Conservation (phyloP, 805 yeast species). For the Starmerella gropengiesseri region DNA sequence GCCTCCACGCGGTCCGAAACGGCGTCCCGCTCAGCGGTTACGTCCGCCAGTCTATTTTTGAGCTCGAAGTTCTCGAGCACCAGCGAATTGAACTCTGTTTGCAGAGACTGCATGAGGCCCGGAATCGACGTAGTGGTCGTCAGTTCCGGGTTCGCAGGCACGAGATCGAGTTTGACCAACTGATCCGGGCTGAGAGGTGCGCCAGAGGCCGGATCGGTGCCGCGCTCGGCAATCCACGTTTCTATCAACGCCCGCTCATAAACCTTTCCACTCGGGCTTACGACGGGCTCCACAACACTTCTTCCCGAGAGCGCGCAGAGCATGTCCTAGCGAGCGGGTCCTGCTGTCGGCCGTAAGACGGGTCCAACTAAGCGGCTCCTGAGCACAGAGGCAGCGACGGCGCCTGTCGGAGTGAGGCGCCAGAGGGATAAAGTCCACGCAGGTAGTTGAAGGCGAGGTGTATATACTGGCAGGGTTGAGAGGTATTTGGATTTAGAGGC, state of each 20-base stretch:
- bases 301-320: conserved; percentile 50
- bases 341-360: not conserved
- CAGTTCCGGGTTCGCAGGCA: conserved; percentile 33
- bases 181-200: conserved; percentile 43
- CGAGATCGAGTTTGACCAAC: conserved; percentile 4
- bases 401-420: no score
- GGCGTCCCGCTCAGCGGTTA: not conserved
- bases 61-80: conserved; percentile 44
- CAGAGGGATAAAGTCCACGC: no score
- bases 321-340: conserved; percentile 7
- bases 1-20: not conserved
- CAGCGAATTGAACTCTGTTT: conserved; percentile 81
- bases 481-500: no score
- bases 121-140: conserved; percentile 63
- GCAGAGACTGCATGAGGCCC: conserved; percentile 58
- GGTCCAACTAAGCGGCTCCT: no score
- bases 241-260: conserved; percentile 56
- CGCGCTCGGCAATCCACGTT: conserved; percentile 51
- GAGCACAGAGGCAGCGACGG: no score
- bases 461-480: no score
- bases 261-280: conserved; percentile 54
- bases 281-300: conserved; percentile 56
- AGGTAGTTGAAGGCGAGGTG: no score
- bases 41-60: not conserved
- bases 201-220: conserved; percentile 65